Percentiles rank a stretch among this genome's conserved stretches.
Conservation (phyloP, 306 rosid genomes). For the Argentina anserina region DNA sequence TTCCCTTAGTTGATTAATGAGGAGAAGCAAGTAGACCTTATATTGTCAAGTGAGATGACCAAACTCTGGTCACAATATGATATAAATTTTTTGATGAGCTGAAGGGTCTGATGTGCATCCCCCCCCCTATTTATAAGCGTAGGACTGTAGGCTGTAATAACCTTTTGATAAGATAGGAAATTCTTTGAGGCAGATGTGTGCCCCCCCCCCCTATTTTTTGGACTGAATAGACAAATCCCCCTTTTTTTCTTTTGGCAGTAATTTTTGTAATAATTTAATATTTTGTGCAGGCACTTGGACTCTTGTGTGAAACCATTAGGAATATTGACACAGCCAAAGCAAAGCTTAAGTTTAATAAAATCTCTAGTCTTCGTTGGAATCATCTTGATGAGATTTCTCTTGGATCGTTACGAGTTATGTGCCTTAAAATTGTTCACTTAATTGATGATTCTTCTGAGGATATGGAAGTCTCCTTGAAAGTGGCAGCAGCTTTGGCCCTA, state of each 20-base stretch:
- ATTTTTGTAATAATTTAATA: background rate
- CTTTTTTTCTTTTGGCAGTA: too few species aligned
- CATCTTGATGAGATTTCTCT: slow-evolving; percentile 50
- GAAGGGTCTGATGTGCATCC: background rate
- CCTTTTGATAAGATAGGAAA: background rate
- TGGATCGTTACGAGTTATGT: slow-evolving; percentile 47
- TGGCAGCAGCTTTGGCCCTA: slow-evolving; percentile 79
- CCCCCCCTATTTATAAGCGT: too few species aligned
- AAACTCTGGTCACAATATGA: background rate
- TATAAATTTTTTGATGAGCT: background rate
- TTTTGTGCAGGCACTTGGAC: slow-evolving; percentile 75
- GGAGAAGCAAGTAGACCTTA: background rate
- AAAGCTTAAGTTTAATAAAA: slow-evolving; percentile 39
- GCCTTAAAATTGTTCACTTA: slow-evolving; percentile 51
- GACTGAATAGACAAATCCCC: too few species aligned
- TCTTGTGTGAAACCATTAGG: slow-evolving; percentile 66
- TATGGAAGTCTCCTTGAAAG: slow-evolving; percentile 54
- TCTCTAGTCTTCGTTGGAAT: slow-evolving; percentile 42
- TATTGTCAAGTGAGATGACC: background rate
- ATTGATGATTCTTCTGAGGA: slow-evolving; percentile 47
- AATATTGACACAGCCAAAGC: slow-evolving; percentile 29
- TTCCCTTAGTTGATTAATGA: background rate
- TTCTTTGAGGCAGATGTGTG: too few species aligned
- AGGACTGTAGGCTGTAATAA: background rate
- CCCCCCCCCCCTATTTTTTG: too few species aligned